phyloP scores from a whole-genome alignment of 805 yeast species.

The Metschnikowia lochheadii region DNA sequence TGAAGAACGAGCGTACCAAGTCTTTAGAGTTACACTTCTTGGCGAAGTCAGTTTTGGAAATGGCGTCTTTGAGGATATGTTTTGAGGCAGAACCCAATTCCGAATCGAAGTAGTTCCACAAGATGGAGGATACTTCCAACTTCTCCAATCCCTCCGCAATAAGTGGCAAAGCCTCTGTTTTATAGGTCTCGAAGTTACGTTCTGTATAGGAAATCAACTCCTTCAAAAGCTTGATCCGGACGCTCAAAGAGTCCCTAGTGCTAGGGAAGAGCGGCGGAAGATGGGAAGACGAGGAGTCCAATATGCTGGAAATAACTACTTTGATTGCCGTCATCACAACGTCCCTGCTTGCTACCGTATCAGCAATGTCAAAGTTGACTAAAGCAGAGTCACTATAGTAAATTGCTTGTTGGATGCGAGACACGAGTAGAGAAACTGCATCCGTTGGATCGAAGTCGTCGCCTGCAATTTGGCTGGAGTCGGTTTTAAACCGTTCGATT shows the following conservation, averaged over 20 bases:
- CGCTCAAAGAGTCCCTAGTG: slow-evolving; percentile 45
- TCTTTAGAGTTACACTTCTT: slow-evolving; percentile 14
- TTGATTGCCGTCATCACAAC: slow-evolving; percentile 36
- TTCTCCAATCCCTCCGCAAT: slow-evolving; percentile 32
- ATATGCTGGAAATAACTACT: slow-evolving; percentile 51
- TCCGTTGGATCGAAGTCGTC: slow-evolving; percentile 20
- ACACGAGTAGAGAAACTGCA: slow-evolving; percentile 45
- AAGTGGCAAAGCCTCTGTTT: slow-evolving; percentile 34
- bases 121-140: slow-evolving; percentile 41
- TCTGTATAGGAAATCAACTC: slow-evolving; percentile 44
- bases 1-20: slow-evolving; percentile 25
- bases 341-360: slow-evolving; percentile 20
- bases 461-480: slow-evolving; percentile 8
- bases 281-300: slow-evolving; percentile 52
- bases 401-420: slow-evolving; percentile 82
- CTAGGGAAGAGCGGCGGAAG: slow-evolving; percentile 52
- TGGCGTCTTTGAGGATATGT: slow-evolving; percentile 10
- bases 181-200: slow-evolving; percentile 41
- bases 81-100: slow-evolving; percentile 10
- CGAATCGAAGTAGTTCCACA: slow-evolving; percentile 31
- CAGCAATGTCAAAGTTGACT: slow-evolving; percentile 45
- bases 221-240: slow-evolving; percentile 44
- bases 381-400: slow-evolving; percentile 52
- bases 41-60: slow-evolving; percentile 8
- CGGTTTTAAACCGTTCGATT: slow-evolving; percentile 44